phyloP scores from a whole-genome alignment of 176 grass and related monocot genomes.

The Saccharum spontaneum region DNA sequence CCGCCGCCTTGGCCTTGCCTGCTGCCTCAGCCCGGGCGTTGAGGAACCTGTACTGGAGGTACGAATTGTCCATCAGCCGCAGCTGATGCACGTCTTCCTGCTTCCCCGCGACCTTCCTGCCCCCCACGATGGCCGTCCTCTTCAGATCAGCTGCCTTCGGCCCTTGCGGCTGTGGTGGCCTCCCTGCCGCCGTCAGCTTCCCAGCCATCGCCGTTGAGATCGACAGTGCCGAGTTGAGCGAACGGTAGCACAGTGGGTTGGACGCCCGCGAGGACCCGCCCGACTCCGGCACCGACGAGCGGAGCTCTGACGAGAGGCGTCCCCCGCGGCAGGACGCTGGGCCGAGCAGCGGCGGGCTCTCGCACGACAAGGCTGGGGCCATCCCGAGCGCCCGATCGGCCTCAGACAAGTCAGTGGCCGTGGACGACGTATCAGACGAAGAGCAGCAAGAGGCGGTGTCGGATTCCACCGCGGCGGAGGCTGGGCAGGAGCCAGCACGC shows the following conservation, averaged over 20 bases:
- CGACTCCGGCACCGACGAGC: conserved; percentile 68
- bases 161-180: conserved; percentile 67
- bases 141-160: conserved; percentile 45
- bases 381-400: conserved; percentile 24
- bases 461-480: background rate
- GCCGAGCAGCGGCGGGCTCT: conserved; percentile 67
- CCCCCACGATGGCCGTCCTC: conserved; percentile 30
- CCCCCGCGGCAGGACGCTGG: conserved; percentile 40
- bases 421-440: conserved; percentile 46
- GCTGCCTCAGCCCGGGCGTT: conserved; percentile 53
- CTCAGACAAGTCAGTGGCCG: conserved; percentile 48
- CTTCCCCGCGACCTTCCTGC: conserved; percentile 46
- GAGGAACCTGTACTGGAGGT: conserved; percentile 64
- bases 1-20: conserved; percentile 41
- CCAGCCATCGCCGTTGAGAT: conserved; percentile 30
- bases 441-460: conserved; percentile 36
- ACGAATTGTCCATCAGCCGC: conserved; percentile 59
- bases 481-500: conserved; percentile 27
- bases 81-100: conserved; percentile 73
- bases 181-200: conserved; percentile 31
- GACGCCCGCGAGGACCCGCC: conserved; percentile 46
- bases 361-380: conserved; percentile 38
- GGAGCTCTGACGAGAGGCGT: conserved; percentile 50
- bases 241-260: conserved; percentile 66
- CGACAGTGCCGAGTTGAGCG: conserved; percentile 67